Percentiles rank a stretch among this genome's conserved stretches.
These are phyloP conservation scores for Pugionium dolabratum DNA, from an alignment of 345 rosid genomes.

Conservation along the genomic window DNA sequence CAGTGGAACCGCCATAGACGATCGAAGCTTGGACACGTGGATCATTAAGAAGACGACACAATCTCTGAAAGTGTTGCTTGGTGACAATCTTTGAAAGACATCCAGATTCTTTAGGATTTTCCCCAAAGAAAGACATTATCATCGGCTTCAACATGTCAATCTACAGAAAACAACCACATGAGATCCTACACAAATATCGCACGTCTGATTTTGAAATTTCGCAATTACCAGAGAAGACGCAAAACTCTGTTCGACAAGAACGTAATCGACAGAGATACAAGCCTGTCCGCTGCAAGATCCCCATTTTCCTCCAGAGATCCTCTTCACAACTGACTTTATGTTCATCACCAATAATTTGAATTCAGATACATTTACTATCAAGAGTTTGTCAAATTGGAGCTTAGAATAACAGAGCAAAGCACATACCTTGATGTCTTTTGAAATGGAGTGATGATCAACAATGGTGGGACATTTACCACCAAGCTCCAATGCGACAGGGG, in stretches of 20 bases:
- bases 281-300: constrained; percentile 81
- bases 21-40: constrained; percentile 61
- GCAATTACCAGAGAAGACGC: constrained; percentile 57
- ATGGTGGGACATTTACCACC: constrained; percentile 88
- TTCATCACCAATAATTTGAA: constrained; percentile 37
- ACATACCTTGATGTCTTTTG: constrained; percentile 56
- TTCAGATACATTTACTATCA: constrained; percentile 7
- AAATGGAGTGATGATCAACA: constrained; percentile 51
- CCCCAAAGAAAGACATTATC: constrained; percentile 61
- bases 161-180: constrained; percentile 45
- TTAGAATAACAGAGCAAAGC: constrained; percentile 15
- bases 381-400: background rate
- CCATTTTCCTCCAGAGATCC: constrained; percentile 86
- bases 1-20: constrained; percentile 65
- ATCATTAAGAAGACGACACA: constrained; percentile 55
- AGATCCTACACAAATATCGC: constrained; percentile 1
- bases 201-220: no score
- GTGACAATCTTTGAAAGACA: constrained; percentile 56
- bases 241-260: constrained; percentile 63
- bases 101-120: constrained; percentile 53
- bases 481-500: constrained; percentile 85
- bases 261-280: constrained; percentile 70
- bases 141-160: constrained; percentile 54
- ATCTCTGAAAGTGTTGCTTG: constrained; percentile 55
- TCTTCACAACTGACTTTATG: constrained; percentile 47